Base-by-base conservation (phyloP, 768 basidiomycete genomes). In the Lentinula edodes region DNA sequence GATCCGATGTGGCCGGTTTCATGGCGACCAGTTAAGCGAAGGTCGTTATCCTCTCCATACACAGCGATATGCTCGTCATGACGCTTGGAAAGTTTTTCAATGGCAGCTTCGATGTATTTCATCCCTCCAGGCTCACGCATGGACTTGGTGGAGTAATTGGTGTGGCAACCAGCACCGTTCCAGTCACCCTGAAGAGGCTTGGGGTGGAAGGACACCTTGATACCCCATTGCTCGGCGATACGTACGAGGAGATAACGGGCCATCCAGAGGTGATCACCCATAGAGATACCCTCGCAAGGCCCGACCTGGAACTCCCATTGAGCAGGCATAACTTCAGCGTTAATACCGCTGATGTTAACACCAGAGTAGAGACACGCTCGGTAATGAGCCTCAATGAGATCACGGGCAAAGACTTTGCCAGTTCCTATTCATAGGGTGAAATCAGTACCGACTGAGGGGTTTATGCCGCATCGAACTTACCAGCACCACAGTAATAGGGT, bases 241-340 rank as follows among this genome's bases (percentile, higher is more conserved):
- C 97, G 91, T 72, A 93, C 75, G 69, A 98, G 88, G 67, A 99
- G 90, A 82, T 90, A 99, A 67, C 97, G 92, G 41, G 97, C 93
- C 86, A 98, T 94, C 94, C 95, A 97, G 68, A 99, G 88, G 78
- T 99, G 96, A 75, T 99, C 97, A 67, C 97, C 97, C 94, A 98
- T 96, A 62, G 89, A 82, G 74, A 98, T 98, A 59, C 97, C 97
- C 73, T 92, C 90, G 70, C 96, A 98, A 35, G 97, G 97, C 58
- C 97, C 96, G 67, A 99, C 94, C 77, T 99, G 97, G 90, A 96
- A 99, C 80, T 99, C 97, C 97, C 97, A 99, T 75, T 99, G 97
- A 60, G 95, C 88, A 15, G 97, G 96, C 96, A 98, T 98, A 64
- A 98, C 96, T 78, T 98, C 97, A 63, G 96, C 96, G 74, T 98